Percentiles rank a stretch among this genome's conserved stretches.
Conservation (phyloP, 2,329 filamentous ascomycete genomes). For the Ascocoryne sarcoides region DNA sequence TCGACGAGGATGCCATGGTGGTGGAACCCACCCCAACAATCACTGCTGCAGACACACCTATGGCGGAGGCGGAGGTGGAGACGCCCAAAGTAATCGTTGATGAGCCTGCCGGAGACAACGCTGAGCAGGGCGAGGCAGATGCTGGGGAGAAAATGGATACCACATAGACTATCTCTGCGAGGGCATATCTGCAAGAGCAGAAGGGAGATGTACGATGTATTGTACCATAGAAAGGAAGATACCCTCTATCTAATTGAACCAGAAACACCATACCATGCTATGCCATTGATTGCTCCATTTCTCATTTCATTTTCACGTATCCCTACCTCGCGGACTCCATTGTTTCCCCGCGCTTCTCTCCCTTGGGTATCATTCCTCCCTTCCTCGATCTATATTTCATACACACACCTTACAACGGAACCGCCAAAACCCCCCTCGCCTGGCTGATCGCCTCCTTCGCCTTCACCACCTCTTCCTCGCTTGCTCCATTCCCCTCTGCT, state of each 20-base stretch:
- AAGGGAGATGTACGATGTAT: constrained; percentile 14
- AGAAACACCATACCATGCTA: constrained; percentile 5
- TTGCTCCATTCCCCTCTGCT: constrained; percentile 39
- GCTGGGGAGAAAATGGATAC: constrained; percentile 59
- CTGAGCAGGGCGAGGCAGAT: constrained; percentile 30
- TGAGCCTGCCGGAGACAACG: constrained; percentile 28
- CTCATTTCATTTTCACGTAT: no score
- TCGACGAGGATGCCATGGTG: constrained; percentile 49
- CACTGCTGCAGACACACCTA: constrained; percentile 11
- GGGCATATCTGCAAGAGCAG: background rate
- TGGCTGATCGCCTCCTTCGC: constrained; percentile 38
- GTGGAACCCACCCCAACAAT: constrained; percentile 36
- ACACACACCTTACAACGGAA: constrained; percentile 1
- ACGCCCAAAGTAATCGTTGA: constrained; percentile 43
- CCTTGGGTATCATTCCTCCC: constrained; percentile 10
- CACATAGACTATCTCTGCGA: constrained; percentile 25
- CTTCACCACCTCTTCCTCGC: constrained; percentile 39
- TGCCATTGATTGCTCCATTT: no score
- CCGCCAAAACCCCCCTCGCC: constrained; percentile 35
- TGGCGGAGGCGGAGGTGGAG: constrained; percentile 24
- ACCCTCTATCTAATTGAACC: constrained; percentile 15
- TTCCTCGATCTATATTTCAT: background rate
- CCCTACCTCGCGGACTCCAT: no score
- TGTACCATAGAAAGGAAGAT: constrained; percentile 24
- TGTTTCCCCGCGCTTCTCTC: no score